Conservation (phyloP, 2,329 filamentous ascomycete genomes). For the Verticillium klebahnii region DNA sequence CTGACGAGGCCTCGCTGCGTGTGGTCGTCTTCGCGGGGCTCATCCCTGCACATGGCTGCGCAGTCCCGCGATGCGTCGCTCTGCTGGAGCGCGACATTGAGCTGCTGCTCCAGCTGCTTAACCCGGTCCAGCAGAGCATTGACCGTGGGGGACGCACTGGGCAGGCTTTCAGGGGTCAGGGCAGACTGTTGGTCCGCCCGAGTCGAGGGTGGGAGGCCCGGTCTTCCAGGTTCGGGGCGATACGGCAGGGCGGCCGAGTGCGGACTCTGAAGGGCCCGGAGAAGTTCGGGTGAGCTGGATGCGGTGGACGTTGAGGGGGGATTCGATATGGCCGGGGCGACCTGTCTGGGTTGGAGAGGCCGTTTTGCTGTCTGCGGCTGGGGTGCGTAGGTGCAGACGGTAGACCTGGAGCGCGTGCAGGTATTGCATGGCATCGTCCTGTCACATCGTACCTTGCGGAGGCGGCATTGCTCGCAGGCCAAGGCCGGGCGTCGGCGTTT, state of each 20-base stretch:
- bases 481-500: conserved; percentile 34
- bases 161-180: conserved; percentile 14
- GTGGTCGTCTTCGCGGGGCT: conserved; percentile 1
- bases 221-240: neutral
- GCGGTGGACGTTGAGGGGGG: neutral
- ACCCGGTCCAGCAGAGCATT: conserved; percentile 30
- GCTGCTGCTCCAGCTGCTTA: conserved; percentile 37
- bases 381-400: conserved; percentile 48
- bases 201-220: neutral
- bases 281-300: neutral
- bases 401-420: conserved; percentile 51
- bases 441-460: conserved; percentile 59
- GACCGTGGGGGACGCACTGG: conserved; percentile 17
- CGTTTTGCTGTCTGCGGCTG: conserved; percentile 18
- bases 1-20: conserved; percentile 26
- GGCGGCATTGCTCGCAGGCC: conserved; percentile 54
- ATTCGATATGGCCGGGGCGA: neutral
- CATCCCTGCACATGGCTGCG: conserved; percentile 1
- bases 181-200: neutral
- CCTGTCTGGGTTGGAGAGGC: neutral
- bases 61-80: neutral
- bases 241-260: neutral
- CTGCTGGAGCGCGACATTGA: conserved; percentile 13
- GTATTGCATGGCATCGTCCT: conserved; percentile 54
- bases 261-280: neutral